Evolutionary conservation across 805 yeast species (phyloP).

Genomic region (Alloascoidea hylecoeti): DNA sequence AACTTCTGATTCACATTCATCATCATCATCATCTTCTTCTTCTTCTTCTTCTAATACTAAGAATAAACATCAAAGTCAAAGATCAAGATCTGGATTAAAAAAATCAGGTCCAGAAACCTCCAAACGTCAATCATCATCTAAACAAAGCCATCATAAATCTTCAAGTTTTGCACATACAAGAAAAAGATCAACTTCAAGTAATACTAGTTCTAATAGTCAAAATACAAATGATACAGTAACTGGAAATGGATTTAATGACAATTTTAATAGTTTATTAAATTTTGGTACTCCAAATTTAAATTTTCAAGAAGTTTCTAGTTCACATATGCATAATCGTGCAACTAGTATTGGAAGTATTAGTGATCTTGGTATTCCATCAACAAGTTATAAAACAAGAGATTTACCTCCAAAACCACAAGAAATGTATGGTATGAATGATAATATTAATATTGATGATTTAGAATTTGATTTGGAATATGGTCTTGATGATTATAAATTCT

Average conservation of each 20-base stretch:
- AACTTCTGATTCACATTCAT: constrained; percentile 12
- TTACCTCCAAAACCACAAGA: constrained; percentile 55
- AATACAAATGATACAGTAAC: too few relatives aligned
- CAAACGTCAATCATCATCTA: too few relatives aligned
- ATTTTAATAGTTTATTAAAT: too few relatives aligned
- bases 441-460: constrained; percentile 24
- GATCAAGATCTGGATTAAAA: not conserved
- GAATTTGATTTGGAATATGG: constrained; percentile 61
- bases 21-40: constrained; percentile 16
- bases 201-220: too few relatives aligned
- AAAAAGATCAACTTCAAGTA: too few relatives aligned
- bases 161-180: too few relatives aligned
- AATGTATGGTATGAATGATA: constrained; percentile 16
- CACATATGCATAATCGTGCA: too few relatives aligned
- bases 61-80: constrained; percentile 15
- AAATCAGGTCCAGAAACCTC: not conserved
- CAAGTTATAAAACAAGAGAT: constrained; percentile 25
- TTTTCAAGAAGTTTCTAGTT: too few relatives aligned
- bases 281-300: too few relatives aligned
- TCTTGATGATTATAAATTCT: constrained; percentile 48
- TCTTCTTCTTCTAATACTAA: too few relatives aligned
- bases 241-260: too few relatives aligned
- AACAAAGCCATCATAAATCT: too few relatives aligned
- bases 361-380: constrained; percentile 34
- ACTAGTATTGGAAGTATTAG: constrained; percentile 8